Evolutionary conservation across 2,329 filamentous ascomycete species (phyloP).

Genomic region (Hypoxylon sp.): DNA sequence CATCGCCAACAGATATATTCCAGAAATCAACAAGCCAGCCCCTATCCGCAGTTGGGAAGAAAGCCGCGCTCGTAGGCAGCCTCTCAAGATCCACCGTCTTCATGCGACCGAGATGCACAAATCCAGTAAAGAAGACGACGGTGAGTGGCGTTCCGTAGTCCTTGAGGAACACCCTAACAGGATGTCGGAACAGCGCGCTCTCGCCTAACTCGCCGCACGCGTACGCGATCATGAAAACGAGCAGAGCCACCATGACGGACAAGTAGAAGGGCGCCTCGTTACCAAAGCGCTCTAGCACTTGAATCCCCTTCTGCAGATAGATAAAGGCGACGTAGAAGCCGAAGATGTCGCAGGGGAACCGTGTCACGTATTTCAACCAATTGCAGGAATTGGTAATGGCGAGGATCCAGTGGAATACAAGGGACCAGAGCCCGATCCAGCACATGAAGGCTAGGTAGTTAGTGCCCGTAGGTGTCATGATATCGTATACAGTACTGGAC

Average conservation of each 20-base stretch:
- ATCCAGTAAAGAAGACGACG: slow-evolving; percentile 90
- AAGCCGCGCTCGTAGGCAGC: slow-evolving; percentile 82
- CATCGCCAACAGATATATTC: slow-evolving; percentile 78
- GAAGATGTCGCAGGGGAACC: slow-evolving; percentile 94
- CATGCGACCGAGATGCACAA: slow-evolving; percentile 90
- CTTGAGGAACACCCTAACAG: slow-evolving; percentile 85
- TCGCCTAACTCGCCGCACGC: slow-evolving; percentile 79
- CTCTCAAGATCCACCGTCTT: slow-evolving; percentile 76
- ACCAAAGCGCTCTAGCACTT: slow-evolving; percentile 85
- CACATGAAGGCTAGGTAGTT: slow-evolving; percentile 93
- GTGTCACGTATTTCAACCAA: slow-evolving; percentile 87
- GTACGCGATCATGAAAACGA: slow-evolving; percentile 85
- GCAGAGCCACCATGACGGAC: slow-evolving; percentile 80
- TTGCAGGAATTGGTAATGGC: slow-evolving; percentile 91
- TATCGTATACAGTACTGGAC: slow-evolving; percentile 84
- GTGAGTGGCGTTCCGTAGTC: slow-evolving; percentile 90
- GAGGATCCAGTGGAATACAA: slow-evolving; percentile 87
- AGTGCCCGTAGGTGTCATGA: slow-evolving; percentile 81
- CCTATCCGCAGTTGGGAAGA: slow-evolving; percentile 81
- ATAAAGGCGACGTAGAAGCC: slow-evolving; percentile 95
- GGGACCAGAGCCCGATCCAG: slow-evolving; percentile 91
- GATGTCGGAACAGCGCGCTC: slow-evolving; percentile 80
- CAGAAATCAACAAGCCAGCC: slow-evolving; percentile 87
- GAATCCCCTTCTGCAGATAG: slow-evolving; percentile 91
- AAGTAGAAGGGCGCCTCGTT: slow-evolving; percentile 79